Evolutionary conservation across 805 yeast genomes (phyloP), one percentile per base, ranked within the genome.

Genomic region (Trichomonascus vanleenenianus): DNA sequence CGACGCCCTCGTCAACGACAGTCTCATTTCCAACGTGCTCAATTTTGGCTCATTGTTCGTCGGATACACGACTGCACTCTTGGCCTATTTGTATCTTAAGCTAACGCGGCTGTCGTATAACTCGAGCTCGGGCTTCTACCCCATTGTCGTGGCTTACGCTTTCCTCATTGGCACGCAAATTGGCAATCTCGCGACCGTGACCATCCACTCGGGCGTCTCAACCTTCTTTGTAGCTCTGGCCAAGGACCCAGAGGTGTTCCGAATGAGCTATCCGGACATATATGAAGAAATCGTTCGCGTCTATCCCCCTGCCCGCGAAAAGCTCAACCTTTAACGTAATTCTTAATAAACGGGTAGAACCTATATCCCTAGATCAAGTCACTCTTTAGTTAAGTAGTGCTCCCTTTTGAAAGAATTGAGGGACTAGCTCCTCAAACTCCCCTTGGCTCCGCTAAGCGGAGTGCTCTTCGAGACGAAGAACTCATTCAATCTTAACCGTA

Each of bases 141-240:
- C 87, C 1, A 84, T 89, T 18, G 72, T 85, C 10, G 70, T 85
- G 52, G 91, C 88, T 1, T 85, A 81, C 62, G 66, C 85, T 5
- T 78, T 85, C 56, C 66, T 86, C 30, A 77, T 88, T 44, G 75
- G 93, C 0, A 72, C 81, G 36, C 95, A 88, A 66, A 76, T 89
- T 50, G 75, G 85, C 42, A 78, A 82, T 50, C 69, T 85, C 47
- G 72, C 91, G 11, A 76, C 81, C 50, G 81, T 83, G 36, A 83
- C 87, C 1, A 78, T 89, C 40, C 82, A 80, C 51, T 80, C 88
- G 8, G 96, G 96, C 10, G 78, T 81, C 9, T 78, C 89, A 18
- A 84, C 96, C 0, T 81, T 89, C 60, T 82, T 87, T 63, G 81
- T 89, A 39, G 88, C 93, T 0, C 70, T 85, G 56, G 86, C 89